Evolutionary conservation across 2,329 filamentous ascomycete genomes (phyloP).

Genomic region (Ceratocystis ficicola): DNA sequence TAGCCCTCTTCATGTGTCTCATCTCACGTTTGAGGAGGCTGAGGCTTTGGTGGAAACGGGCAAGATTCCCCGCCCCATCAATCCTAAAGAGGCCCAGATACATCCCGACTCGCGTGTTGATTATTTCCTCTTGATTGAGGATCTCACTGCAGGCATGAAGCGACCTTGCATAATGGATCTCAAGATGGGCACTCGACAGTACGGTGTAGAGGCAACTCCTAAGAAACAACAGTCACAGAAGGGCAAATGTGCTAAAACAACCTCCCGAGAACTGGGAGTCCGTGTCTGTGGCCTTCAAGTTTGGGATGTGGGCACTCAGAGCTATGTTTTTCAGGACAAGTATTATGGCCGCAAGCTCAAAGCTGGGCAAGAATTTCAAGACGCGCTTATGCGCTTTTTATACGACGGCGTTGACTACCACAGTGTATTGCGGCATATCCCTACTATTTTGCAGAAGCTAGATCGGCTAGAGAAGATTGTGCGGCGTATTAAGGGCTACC

Average conservation of each 20-base stretch:
- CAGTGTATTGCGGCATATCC: slow-evolving; percentile 77
- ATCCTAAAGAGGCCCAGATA: slow-evolving; percentile 64
- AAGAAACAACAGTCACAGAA: slow-evolving; percentile 91
- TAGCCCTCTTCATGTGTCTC: slow-evolving; percentile 21
- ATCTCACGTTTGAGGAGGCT: slow-evolving; percentile 20
- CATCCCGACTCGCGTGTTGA: slow-evolving; percentile 58
- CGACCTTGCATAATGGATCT: slow-evolving; percentile 92
- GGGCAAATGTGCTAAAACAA: slow-evolving; percentile 84
- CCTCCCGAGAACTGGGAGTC: slow-evolving; percentile 81
- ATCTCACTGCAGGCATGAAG: slow-evolving; percentile 93
- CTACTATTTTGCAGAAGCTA: slow-evolving; percentile 73
- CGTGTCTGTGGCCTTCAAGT: slow-evolving; percentile 92
- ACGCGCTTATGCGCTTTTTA: slow-evolving; percentile 76
- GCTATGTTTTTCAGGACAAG: slow-evolving; percentile 94
- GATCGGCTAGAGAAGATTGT: slow-evolving; percentile 74
- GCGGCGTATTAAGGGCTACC: slow-evolving; percentile 64
- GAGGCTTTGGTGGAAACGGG: slow-evolving; percentile 20
- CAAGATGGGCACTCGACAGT: slow-evolving; percentile 97
- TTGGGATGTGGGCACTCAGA: slow-evolving; percentile 74
- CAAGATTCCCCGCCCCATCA: slow-evolving; percentile 49
- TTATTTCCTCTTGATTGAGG: slow-evolving; percentile 86
- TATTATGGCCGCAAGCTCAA: slow-evolving; percentile 87
- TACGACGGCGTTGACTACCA: slow-evolving; percentile 75
- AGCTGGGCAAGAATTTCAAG: slow-evolving; percentile 77
- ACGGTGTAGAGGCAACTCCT: slow-evolving; percentile 78